Evolutionary conservation across 129 eudicot genomes (phyloP).

Genomic region (Lactuca sativa): DNA sequence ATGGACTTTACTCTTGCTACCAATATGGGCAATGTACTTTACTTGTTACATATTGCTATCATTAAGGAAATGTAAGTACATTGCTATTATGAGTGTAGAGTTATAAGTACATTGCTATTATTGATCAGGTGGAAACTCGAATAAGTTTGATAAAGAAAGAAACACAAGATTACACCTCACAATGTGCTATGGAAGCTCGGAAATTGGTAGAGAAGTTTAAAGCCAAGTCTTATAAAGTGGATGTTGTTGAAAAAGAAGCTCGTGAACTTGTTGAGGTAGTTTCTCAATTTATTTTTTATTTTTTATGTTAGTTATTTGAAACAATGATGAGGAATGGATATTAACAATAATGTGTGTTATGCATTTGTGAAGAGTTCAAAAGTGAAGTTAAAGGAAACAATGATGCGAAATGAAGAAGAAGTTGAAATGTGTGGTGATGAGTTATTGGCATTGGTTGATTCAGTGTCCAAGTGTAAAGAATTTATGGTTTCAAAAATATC

Average conservation of each 20-base stretch:
- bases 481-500: slow-evolving; percentile 39
- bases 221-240: slow-evolving; percentile 51
- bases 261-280: slow-evolving; percentile 61
- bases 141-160: slow-evolving; percentile 39
- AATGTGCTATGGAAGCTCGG: slow-evolving; percentile 63
- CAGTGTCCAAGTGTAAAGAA: slow-evolving; percentile 70
- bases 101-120: not conserved
- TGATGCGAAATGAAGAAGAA: slow-evolving; percentile 45
- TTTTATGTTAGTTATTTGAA: not conserved
- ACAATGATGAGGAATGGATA: not conserved
- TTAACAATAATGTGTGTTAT: not conserved
- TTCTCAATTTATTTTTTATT: not conserved
- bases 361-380: slow-evolving; percentile 44
- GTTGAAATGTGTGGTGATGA: slow-evolving; percentile 55
- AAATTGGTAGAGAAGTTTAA: slow-evolving; percentile 51
- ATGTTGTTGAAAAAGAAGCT: slow-evolving; percentile 68
- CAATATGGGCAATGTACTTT: no score
- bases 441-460: slow-evolving; percentile 64
- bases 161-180: slow-evolving; percentile 52
- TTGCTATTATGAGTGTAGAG: not conserved
- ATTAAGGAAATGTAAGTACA: not conserved
- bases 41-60: no score
- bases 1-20: no score
- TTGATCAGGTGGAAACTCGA: slow-evolving; percentile 50
- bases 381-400: slow-evolving; percentile 53